Evolutionary conservation across 2,329 filamentous ascomycete species (phyloP).

Genomic region (Xenoacremonium recifei): DNA sequence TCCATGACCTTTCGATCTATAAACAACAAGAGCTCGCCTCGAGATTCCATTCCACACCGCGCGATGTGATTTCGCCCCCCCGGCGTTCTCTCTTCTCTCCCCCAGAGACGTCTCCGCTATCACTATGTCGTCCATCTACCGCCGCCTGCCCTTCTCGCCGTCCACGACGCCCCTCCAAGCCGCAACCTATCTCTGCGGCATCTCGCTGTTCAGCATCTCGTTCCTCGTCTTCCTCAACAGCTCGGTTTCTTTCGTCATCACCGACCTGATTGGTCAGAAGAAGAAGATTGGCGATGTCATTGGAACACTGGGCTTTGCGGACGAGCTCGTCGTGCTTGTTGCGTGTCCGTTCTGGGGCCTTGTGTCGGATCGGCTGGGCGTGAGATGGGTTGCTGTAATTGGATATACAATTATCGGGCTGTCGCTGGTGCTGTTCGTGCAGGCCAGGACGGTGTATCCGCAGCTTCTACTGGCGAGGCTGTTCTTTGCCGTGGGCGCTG

Average conservation of each 20-base stretch:
- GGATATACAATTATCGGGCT: slow-evolving; percentile 82
- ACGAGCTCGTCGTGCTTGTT: slow-evolving; percentile 78
- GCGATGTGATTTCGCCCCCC: slow-evolving; percentile 15
- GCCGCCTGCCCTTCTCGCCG: slow-evolving; percentile 56
- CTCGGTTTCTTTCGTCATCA: slow-evolving; percentile 80
- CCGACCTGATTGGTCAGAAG: slow-evolving; percentile 74
- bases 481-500: slow-evolving; percentile 85
- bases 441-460: slow-evolving; percentile 84
- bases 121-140: slow-evolving; percentile 38
- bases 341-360: slow-evolving; percentile 81
- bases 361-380: slow-evolving; percentile 73
- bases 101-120: slow-evolving; percentile 3
- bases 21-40: slow-evolving; percentile 12
- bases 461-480: slow-evolving; percentile 81
- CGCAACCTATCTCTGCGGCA: slow-evolving; percentile 75
- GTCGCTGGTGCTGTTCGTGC: slow-evolving; percentile 76
- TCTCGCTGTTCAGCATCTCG: slow-evolving; percentile 83
- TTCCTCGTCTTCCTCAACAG: slow-evolving; percentile 90
- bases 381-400: slow-evolving; percentile 68
- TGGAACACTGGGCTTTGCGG: slow-evolving; percentile 80
- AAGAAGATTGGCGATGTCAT: slow-evolving; percentile 75
- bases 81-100: slow-evolving; percentile 2
- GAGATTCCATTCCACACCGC: slow-evolving; percentile 15
- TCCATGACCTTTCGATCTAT: no score
- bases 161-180: slow-evolving; percentile 61